Base-by-base conservation (phyloP, 1,139 yeast species). In the Candida sp. region DNA sequence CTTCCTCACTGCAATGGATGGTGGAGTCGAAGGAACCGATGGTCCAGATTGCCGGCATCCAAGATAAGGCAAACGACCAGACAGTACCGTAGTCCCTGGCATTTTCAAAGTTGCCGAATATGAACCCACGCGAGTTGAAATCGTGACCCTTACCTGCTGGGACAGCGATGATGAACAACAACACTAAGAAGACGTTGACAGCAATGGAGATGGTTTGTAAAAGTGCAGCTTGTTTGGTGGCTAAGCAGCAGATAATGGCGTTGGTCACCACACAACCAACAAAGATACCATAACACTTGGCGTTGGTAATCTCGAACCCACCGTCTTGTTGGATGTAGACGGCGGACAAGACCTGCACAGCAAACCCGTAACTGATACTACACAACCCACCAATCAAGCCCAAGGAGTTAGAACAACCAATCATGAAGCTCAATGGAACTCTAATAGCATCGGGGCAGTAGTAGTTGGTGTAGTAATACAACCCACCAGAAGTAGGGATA, bases 1-100 rank as follows among this genome's bases (percentile, higher is more conserved):
- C 88, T 63, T 88, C 93, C 65, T 88, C 94, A 28, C 86, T 77
- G 80, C 86, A 82, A 66, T 87, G 93, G 46, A 86, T 84, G 58
- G 88, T 85, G 5, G 88, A 81, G 63, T 87, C 93, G 62, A 85
- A 86, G 0, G 89, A 85, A 55, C 86, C 85, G 59, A 83, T 83
- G 12, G 85, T 81, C 88, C 88, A 83, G 47, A 81, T 81, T 1
- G 88, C 86, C 2, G 90, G 85, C 78, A 85, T 78, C 79, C 87
- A 80, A 17, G 85, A 75, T 46, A 82, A 66, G 58, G 81, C 66
- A 63, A 82, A 84, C 45, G 84, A 78, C 88, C 90, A 87, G n/a
- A 91, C 92, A 22, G 70, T 66, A 11, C 82, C 74, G 88, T 91
- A 88, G 41, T 73, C 78, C 26, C 86, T 72, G 41, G 67, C 69